A percentile compares a stretch with the other conserved stretches of the same genome.
phyloP scores from a whole-genome alignment of 2,329 filamentous ascomycete species.

The Colletotrichum chrysophilum region DNA sequence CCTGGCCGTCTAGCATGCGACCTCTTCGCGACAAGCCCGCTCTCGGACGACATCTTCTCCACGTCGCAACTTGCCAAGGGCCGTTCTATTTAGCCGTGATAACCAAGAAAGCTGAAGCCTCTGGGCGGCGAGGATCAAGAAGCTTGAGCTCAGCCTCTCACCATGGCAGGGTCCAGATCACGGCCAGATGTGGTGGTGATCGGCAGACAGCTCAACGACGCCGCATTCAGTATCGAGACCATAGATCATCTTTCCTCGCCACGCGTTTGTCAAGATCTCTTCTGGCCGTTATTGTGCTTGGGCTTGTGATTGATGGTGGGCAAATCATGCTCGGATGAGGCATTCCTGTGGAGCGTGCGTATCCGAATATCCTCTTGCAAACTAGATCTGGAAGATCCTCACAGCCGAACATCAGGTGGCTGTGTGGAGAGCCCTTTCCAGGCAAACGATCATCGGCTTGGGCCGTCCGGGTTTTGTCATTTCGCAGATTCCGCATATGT shows the following conservation, averaged over 20 bases:
- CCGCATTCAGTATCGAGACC: not conserved
- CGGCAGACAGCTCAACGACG: not conserved
- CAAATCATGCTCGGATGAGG: not conserved
- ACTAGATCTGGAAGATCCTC: not conserved
- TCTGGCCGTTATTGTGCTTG: not conserved
- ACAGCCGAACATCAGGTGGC: not conserved
- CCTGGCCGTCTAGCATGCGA: not conserved
- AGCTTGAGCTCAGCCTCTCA: constrained; percentile 19
- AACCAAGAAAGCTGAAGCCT: not conserved
- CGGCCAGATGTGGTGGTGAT: not conserved
- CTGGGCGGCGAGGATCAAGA: constrained; percentile 8
- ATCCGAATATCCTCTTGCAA: not conserved
- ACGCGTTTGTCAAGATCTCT: not conserved
- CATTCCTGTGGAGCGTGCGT: constrained; percentile 4
- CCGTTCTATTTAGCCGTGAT: constrained; percentile 13
- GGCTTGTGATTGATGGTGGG: not conserved
- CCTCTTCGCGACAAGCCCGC: not conserved
- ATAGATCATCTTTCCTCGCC: not conserved
- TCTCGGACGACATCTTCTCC: not conserved
- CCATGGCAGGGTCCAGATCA: constrained; percentile 1
- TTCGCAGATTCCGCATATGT: not conserved
- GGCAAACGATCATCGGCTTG: not conserved
- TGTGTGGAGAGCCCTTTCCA: not conserved
- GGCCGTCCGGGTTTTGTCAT: not conserved
- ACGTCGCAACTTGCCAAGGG: constrained; percentile 8